Conservation (phyloP, 768 basidiomycete genomes). For the Leccinellum albellum region DNA sequence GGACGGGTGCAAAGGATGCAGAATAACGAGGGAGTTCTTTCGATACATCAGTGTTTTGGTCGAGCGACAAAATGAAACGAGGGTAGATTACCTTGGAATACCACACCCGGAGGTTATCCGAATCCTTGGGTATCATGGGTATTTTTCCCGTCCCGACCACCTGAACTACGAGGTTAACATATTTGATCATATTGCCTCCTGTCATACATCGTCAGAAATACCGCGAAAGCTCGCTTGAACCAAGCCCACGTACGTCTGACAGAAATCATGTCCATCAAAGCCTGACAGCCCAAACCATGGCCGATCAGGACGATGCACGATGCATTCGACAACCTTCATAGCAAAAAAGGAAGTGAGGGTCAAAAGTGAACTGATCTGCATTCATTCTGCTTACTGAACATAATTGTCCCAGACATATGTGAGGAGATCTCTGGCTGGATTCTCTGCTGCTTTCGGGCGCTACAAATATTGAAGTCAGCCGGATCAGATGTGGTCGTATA, state of each 20-base stretch:
- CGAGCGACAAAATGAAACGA: conserved; percentile 9
- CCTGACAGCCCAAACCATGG: conserved; percentile 79
- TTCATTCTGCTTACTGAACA: conserved; percentile 61
- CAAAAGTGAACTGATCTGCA: neutral
- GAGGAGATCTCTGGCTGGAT: conserved; percentile 56
- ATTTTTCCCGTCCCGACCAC: conserved; percentile 64
- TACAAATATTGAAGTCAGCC: conserved; percentile 12
- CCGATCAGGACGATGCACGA: conserved; percentile 78
- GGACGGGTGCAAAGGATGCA: conserved; percentile 61
- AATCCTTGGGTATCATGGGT: conserved; percentile 51
- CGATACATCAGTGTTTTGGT: conserved; percentile 6
- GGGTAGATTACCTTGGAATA: conserved; percentile 55
- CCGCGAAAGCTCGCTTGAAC: neutral
- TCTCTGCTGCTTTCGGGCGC: conserved; percentile 41
- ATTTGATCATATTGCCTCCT: conserved; percentile 55
- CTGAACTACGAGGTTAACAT: conserved; percentile 72
- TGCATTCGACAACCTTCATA: conserved; percentile 63
- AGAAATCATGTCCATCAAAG: conserved; percentile 71
- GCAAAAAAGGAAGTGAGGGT: neutral
- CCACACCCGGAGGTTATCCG: conserved; percentile 62
- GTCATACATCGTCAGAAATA: neutral
- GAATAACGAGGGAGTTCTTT: conserved; percentile 69
- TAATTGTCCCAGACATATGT: conserved; percentile 96
- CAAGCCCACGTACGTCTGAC: conserved; percentile 53
- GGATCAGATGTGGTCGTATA: neutral